Evolutionary conservation across 345 rosid genomes (phyloP).

Genomic region (Bretschneidera sinensis): DNA sequence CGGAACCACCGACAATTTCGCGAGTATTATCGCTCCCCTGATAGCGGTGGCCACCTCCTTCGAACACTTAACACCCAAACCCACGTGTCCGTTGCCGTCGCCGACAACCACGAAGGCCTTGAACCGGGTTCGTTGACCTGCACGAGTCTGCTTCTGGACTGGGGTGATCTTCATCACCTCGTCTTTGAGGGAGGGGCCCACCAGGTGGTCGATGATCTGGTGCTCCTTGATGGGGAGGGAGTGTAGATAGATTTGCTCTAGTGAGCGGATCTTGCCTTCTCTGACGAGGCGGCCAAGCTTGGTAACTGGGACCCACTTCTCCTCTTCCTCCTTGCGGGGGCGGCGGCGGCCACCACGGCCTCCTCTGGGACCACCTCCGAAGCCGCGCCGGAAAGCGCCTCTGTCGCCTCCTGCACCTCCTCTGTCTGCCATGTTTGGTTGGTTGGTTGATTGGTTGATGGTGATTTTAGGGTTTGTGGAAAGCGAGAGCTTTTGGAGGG

Average conservation of each 20-base stretch:
- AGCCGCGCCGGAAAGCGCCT: slow-evolving; percentile 56
- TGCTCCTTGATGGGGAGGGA: slow-evolving; percentile 81
- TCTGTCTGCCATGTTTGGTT: slow-evolving; percentile 54
- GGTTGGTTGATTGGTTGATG: no score
- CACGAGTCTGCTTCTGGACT: slow-evolving; percentile 78
- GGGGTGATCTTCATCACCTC: slow-evolving; percentile 93
- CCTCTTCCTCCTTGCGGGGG: slow-evolving; percentile 61
- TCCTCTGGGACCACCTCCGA: slow-evolving; percentile 29
- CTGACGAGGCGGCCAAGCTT: slow-evolving; percentile 74
- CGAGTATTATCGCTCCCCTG: slow-evolving; percentile 58
- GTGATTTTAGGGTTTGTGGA: no score
- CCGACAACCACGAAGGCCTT: slow-evolving; percentile 76
- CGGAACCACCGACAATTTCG: slow-evolving; percentile 61
- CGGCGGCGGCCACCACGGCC: slow-evolving; percentile 68
- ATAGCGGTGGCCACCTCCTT: slow-evolving; percentile 77
- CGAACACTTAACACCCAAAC: slow-evolving; percentile 67
- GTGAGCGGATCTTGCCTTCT: slow-evolving; percentile 39
- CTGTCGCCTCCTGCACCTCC: slow-evolving; percentile 55
- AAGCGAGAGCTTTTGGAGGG: no score
- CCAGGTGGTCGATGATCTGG: slow-evolving; percentile 65
- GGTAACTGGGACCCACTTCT: slow-evolving; percentile 78
- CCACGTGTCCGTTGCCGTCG: slow-evolving; percentile 62
- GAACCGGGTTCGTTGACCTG: slow-evolving; percentile 69
- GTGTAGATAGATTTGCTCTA: slow-evolving; percentile 77
- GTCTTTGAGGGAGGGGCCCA: slow-evolving; percentile 63